Conservation (phyloP, 305 asterid genomes). For the Nicotiana rustica region DNA sequence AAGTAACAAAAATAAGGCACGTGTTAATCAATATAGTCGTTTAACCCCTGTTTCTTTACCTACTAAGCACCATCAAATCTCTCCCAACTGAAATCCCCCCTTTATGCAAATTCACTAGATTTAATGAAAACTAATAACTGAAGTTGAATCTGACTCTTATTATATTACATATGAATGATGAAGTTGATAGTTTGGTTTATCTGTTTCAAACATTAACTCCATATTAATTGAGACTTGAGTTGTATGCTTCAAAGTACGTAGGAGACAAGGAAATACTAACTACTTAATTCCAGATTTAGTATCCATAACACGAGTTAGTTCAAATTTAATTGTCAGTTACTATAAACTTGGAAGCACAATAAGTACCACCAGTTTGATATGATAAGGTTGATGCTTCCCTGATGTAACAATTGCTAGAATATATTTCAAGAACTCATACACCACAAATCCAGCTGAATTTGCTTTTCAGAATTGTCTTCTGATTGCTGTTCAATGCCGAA, state of each 20-base stretch:
- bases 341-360: not conserved
- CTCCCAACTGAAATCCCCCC: no score
- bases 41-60: no score
- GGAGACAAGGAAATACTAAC: not conserved
- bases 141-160: no score
- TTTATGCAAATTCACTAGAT: no score
- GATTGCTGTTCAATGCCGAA: not conserved
- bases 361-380: not conserved
- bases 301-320: not conserved
- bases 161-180: no score
- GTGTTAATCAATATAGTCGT: no score
- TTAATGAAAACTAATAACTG: no score
- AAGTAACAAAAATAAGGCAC: no score
- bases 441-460: not conserved
- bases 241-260: not conserved
- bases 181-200: no score
- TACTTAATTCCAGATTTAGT: not conserved
- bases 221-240: not conserved
- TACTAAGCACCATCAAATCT: no score
- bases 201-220: no score
- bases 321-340: not conserved
- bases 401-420: not conserved
- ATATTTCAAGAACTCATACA: not conserved
- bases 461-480: not conserved
- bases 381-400: not conserved